Evolutionary conservation across 2,329 filamentous ascomycete species (phyloP).

Genomic region (Fusarium verticillioides): DNA sequence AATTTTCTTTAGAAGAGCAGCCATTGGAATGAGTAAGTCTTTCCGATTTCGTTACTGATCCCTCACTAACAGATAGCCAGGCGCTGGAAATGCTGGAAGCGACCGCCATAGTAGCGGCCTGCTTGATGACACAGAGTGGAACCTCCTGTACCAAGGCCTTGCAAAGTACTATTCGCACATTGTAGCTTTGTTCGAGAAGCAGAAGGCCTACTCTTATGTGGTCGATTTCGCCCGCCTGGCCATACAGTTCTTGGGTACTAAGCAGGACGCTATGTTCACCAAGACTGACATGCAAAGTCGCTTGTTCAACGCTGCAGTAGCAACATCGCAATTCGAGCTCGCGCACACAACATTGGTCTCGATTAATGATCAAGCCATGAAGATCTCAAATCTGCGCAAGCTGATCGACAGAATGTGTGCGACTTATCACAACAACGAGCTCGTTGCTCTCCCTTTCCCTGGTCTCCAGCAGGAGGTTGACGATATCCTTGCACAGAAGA

Average conservation of each 20-base stretch:
- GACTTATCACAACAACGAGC: conserved; percentile 70
- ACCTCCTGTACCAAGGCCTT: conserved; percentile 75
- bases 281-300: conserved; percentile 81
- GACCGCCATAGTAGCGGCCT: conserved; percentile 72
- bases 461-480: conserved; percentile 83
- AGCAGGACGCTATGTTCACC: conserved; percentile 53
- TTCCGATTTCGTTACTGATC: background rate
- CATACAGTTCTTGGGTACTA: conserved; percentile 67
- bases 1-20: conserved; percentile 82
- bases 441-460: conserved; percentile 82
- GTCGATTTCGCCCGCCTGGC: conserved; percentile 84
- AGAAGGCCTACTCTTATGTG: conserved; percentile 81
- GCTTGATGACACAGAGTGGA: conserved; percentile 80
- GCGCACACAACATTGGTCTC: conserved; percentile 83
- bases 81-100: conserved; percentile 57
- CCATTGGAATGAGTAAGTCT: conserved; percentile 82
- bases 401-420: conserved; percentile 78
- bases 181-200: conserved; percentile 81
- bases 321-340: conserved; percentile 81
- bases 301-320: conserved; percentile 83
- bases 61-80: conserved; percentile 51
- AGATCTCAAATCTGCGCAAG: conserved; percentile 75
- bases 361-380: conserved; percentile 77
- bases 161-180: conserved; percentile 90
- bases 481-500: conserved; percentile 77